Evolutionary conservation across 2,329 filamentous ascomycete species (phyloP), one percentile per base, ranked within the genome.

Genomic region (Neonectria hederae): DNA sequence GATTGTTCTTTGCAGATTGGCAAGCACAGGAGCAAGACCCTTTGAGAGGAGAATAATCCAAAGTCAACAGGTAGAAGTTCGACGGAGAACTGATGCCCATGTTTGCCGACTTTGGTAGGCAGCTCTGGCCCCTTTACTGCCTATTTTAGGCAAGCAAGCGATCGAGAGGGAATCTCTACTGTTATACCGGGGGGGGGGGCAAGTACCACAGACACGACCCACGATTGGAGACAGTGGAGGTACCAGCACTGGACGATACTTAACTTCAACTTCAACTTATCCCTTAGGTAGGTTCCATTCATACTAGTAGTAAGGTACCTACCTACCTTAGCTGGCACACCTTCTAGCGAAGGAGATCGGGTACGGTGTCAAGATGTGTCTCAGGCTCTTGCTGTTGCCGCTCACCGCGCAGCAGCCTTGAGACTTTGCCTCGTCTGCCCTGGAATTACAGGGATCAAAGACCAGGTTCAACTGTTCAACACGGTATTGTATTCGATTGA

Each of bases 401-500:
- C 38, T 40, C 48, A 51, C 48, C 19, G 24, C 30, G 46, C n/a
- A 51, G 26, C 35, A 49, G 56, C 26, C 42, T 38, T 35, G 56
- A 53, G 24, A 21, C 48, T 35, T 35, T 17, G 26, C 51, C 38
- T 21, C 32, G 40, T 46, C 58, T 26, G 43, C 28, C 43, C 49
- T 46, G 26, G 49, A 46, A 22, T 28, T 38, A 52, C 61, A 63
- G 55, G 61, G 63, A 65, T 52, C 45, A 49, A 58, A 55, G 55
- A 55, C 61, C 61, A 28, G 61, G 60, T 58, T 13, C 14, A 38
- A 38, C 35, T 5, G 35, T 38, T 59, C 40, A 24, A 56, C 59
- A 53, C 53, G 43, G 63, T 46, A 62, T 63, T 53, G 53, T 48
- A 59, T 65, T 65, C 58, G 63, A 64, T 62, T 61, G 52, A 68